Base-by-base conservation (phyloP, 192 early-diverging fungal genomes). In the Umbelopsis sp. region DNA sequence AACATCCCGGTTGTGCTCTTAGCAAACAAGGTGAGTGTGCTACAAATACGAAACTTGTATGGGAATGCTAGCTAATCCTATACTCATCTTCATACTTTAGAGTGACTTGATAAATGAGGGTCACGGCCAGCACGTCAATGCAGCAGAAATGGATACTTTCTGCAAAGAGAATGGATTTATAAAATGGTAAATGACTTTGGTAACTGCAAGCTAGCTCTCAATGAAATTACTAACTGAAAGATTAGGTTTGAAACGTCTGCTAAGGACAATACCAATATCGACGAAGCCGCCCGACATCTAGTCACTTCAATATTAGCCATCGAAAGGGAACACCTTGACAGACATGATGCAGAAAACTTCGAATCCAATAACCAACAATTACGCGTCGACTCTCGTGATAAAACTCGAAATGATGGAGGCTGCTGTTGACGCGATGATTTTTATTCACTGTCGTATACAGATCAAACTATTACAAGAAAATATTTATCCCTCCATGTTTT, bases 221-320 rank as follows among this genome's bases (percentile, higher is more conserved):
- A 34, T 4, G 17, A 17, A 17, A 0, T 6, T 34, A 34, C 56
- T 20, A 34, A 29, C 9, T 16, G 31, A 62, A 62, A 62, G n/a
- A 29, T 34, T 43, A 85, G 84, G 84, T 88, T 85, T 72, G 77
- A 76, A n/a, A 88, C 87, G 26, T 88, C 87, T 14, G 87, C 87
- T 24, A 88, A 88, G 45, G 85, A 87, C n/a, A 86, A 88, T 31
- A 83, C 38, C 56, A 88, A 88, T 31, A 82, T 88, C 71, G 83
- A 86, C 26, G 85, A 86, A 51, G 87, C 87, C 11, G 81, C 82
- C n/a, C 80, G 74, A 52, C 76, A 82, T 71, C 50, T 88, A 69
- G 74, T 87, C 25, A 68, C 75, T 29, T 52, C 75, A 41, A 82
- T 86, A 43, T 66, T 88, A 54, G 53, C 70, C 4, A 45, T 75